Evolutionary conservation across 2,329 filamentous ascomycete genomes (phyloP), one percentile per base, ranked within the genome.

Genomic region (Macroventuria anomochaeta): DNA sequence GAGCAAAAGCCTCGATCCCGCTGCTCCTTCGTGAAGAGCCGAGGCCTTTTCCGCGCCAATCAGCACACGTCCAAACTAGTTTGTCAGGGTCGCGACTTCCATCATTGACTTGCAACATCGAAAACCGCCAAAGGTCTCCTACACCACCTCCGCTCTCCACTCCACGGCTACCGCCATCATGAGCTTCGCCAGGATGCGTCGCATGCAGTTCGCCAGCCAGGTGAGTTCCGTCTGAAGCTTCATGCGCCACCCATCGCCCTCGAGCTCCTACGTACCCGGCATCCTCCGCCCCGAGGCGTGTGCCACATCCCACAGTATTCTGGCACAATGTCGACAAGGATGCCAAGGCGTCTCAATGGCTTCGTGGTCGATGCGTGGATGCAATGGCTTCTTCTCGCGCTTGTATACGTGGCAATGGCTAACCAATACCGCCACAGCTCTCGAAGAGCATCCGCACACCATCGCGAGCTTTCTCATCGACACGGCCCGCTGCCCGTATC

Each of bases 391-490:
- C 18, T 18, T 48, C 20, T n/a, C 29, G 26, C 33, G 47, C 25
- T 25, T 37, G 17, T 43, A 21, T 6, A 38, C 17, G 11, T 46
- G 18, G 26, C 68, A 72, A 69, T 71, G 57, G 71, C 69, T 74
- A 61, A 73, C 57, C 39, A 40, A 38, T 44, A 37, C 15, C 43
- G 51, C 59, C 56, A 55, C 65, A 91, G 88, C 83, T 90, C 74
- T 83, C 85, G 62, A 83, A 83, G 71, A 77, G 81, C 66, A 76
- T 86, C 67, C 84, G 83, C 76, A 82, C 81, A 69, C 85, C 90
- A 72, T 81, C 83, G 71, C 85, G 93, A 78, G 82, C 87, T 57
- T 97, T 99, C 80, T 96, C 93, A 58, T 91, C 90, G 60, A 93
- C 93, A 61, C 86, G 88, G 71, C 86, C 90, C 64, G 88, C 86